Base-by-base conservation (phyloP, 2,329 filamentous ascomycete genomes). In the Fusarium temperatum region DNA sequence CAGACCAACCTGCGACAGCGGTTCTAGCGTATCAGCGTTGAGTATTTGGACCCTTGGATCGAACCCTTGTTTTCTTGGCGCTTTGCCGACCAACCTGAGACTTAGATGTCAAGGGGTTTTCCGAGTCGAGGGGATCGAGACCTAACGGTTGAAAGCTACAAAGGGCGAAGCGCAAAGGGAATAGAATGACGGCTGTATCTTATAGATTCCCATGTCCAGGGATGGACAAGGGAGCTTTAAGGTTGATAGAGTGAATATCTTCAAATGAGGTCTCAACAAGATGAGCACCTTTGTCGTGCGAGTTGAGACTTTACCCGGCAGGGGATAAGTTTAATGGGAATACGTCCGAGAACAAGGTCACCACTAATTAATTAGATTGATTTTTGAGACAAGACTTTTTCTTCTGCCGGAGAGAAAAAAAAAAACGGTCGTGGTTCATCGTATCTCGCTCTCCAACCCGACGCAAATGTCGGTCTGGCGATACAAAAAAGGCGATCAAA, bases 61-160 rank as follows among this genome's bases (percentile, higher is more conserved):
- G 24, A 48, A 63, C 58, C 69, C 72, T 70, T 42, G 72, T 50
- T 48, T 24, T 44, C 51, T 73, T 73, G 57, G 70, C 66, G 59
- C 41, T 66, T 67, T 68, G 73, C 66, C 73, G 75, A 63, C 61
- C 64, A 78, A 77, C 75, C 75, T 77, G 75, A 77, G 75, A 77
- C 75, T 57, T 41, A 66, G 51, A 71, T 68, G 61, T 66, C 56
- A 73, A 70, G 66, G 66, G 66, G 65, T 36, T 45, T 41, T n/a
- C 38, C 44, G 54, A 69, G 51, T 64, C 57, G 66, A 69, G 65
- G 65, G 66, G 65, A 45, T 69, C 65, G 32, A 68, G 57, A 64
- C 36, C 50, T 53, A 50, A 68, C 42, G 54, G 41, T 26, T 64
- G 44, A 60, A 67, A 66, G 30, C 64, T 68, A 32, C 54, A 58